Evolutionary conservation across 306 rosid species (phyloP).

Genomic region (Carpinus fangiana): DNA sequence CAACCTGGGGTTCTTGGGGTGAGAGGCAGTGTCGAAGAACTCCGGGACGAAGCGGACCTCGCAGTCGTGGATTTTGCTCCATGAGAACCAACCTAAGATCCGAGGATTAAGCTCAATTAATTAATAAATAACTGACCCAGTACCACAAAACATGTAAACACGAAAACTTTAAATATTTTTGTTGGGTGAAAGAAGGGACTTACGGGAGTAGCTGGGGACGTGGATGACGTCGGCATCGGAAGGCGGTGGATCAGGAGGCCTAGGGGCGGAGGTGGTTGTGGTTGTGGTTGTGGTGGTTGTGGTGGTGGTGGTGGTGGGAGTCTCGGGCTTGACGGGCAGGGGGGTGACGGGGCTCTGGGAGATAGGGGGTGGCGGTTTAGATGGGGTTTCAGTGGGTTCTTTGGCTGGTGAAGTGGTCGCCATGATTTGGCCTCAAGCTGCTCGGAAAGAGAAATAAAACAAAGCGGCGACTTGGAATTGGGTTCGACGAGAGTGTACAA

Average conservation of each 20-base stretch:
- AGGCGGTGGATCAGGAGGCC: conserved; percentile 14
- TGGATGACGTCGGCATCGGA: conserved; percentile 37
- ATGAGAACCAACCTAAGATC: conserved; percentile 70
- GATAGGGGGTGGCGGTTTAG: conserved; percentile 7
- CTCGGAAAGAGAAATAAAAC: neutral
- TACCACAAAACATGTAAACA: too few species aligned
- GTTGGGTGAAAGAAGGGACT: neutral
- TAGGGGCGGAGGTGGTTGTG: conserved; percentile 1
- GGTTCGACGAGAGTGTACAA: too few species aligned
- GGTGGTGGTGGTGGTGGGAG: conserved; percentile 12
- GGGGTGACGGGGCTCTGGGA: conserved; percentile 31
- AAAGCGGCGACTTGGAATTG: too few species aligned
- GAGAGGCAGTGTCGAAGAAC: conserved; percentile 58
- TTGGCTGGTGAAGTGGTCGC: conserved; percentile 18
- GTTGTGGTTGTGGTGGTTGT: conserved; percentile 2
- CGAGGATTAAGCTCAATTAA: neutral
- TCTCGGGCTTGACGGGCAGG: conserved; percentile 32
- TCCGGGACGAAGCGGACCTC: conserved; percentile 81
- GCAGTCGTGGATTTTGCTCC: conserved; percentile 59
- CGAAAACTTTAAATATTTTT: neutral
- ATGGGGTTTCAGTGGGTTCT: conserved; percentile 23
- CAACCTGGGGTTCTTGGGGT: conserved; percentile 67
- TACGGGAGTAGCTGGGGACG: conserved; percentile 75
- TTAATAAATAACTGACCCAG: neutral
- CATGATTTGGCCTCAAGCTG: neutral